A percentile compares a stretch with the other conserved stretches of the same genome.
Evolutionary conservation across 768 basidiomycete genomes (phyloP).

Genomic region (Russula abietina): DNA sequence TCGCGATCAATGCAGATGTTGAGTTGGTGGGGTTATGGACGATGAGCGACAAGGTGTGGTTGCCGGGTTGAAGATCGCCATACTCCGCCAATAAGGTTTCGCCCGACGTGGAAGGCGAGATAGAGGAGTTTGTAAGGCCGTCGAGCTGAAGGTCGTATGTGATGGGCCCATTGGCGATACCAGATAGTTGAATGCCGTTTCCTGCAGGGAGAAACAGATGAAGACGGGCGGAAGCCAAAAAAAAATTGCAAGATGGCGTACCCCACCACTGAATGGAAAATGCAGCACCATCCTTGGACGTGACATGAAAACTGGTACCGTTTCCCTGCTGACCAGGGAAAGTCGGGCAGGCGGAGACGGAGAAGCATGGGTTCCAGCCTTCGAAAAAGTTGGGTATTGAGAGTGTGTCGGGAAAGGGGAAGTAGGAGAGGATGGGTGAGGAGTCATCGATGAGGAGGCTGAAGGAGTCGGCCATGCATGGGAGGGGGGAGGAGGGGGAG

Average conservation of each 20-base stretch:
- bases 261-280: constrained; percentile 58
- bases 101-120: constrained; percentile 29
- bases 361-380: constrained; percentile 69
- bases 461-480: constrained; percentile 38
- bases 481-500: constrained; percentile 11
- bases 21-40: constrained; percentile 36
- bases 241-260: constrained; percentile 32
- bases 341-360: constrained; percentile 42
- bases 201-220: constrained; percentile 36
- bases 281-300: constrained; percentile 52
- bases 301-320: constrained; percentile 58
- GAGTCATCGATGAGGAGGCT: constrained; percentile 54
- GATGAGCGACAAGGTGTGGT: constrained; percentile 53
- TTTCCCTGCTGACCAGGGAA: constrained; percentile 40
- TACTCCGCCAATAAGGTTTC: constrained; percentile 45
- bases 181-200: constrained; percentile 56
- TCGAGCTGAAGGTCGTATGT: constrained; percentile 37
- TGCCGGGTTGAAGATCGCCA: constrained; percentile 39
- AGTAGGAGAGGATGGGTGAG: constrained; percentile 57
- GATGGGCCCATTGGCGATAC: constrained; percentile 38
- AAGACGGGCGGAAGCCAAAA: not conserved
- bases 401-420: constrained; percentile 53
- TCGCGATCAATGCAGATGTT: constrained; percentile 39
- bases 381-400: constrained; percentile 39
- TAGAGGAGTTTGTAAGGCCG: constrained; percentile 32